Percentiles rank a stretch among this genome's conserved stretches.
Conservation (phyloP, 345 rosid genomes). For the Eucalyptus lansdowneana region DNA sequence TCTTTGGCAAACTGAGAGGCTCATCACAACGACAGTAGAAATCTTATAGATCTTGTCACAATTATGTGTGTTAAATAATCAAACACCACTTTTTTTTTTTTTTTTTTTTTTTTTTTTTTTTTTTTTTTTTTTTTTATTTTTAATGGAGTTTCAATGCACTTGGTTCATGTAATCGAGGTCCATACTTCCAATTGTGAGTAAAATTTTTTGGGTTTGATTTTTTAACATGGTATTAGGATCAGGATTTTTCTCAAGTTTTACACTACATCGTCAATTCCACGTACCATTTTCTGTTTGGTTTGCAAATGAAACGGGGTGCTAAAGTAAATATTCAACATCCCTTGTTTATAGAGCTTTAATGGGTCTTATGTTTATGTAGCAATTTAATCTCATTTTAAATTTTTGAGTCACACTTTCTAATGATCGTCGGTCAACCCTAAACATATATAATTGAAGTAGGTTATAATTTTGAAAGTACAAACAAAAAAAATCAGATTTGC, state of each 20-base stretch:
- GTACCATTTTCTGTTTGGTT: neutral
- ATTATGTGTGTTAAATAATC: neutral
- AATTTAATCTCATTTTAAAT: neutral
- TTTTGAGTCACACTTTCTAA: neutral
- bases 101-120: too few relatives aligned
- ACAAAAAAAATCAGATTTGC: neutral
- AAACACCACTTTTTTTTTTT: neutral
- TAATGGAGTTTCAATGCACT: neutral
- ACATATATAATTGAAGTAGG: neutral
- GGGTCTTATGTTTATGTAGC: neutral
- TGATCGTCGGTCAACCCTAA: neutral
- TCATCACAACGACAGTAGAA: neutral
- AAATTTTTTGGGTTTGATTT: neutral
- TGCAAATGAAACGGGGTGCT: neutral
- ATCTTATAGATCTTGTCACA: neutral
- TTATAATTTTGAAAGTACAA: neutral
- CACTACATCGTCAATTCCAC: neutral
- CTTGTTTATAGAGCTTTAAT: neutral
- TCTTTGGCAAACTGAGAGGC: neutral
- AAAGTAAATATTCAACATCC: neutral
- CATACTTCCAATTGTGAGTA: neutral
- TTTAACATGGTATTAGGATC: neutral
- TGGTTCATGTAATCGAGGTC: neutral
- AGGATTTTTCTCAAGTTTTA: neutral
- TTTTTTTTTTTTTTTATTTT: too few relatives aligned